Base-by-base conservation (phyloP, 495 filamentous ascomycete species). In the Evernia prunastri region DNA sequence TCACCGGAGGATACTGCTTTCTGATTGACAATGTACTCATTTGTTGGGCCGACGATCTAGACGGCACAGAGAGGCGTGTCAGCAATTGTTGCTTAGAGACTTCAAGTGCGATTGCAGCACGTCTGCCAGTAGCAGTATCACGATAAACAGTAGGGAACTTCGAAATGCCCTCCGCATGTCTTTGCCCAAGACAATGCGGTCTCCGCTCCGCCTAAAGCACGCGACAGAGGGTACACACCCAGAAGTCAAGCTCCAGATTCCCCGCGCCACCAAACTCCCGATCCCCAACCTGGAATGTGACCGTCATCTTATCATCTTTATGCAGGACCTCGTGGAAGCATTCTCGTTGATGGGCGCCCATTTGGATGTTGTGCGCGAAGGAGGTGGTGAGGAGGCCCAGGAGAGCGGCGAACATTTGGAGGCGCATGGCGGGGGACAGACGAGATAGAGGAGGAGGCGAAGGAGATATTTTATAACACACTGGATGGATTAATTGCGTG, bases 231-330 rank as follows among this genome's bases (percentile, higher is more conserved):
- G 29, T 56, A 72, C 84, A 63, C 87, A 97, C 94, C 94, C 92
- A 98, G 75, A 97, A 97, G 75, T 97, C 94, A 74, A 97, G 85
- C 68, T 97, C 94, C 23, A 98, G 79, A 72, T 97, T 97, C 17
- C 94, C 93, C 47, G 91, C 92, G 20, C 89, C 87, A 36, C 93
- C 94, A 75, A 97, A 97, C 70, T 98, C 94, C 62, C 95, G 78
- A 73, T 98, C 94, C 68, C 95, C 94, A 64, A 97, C 92, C 80
- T 97, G 94, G 81, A 96, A 98, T 20, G 92, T 94, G 37, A 98
- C 93, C 13, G 92, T 97, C 94, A 98, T 98, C 75, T 88, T 87
- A 78, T 98, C 94, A 75, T 96, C 94, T 69, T 82, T 84, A 79
- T 96, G 92, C 49, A 98, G 86, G 57, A 78, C 74, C 79, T 98